A percentile compares a stretch with the other conserved stretches of the same genome.
These are phyloP conservation scores for Crithidia sp. DNA, from an alignment of 208 protist species.

Conservation along the genomic window DNA sequence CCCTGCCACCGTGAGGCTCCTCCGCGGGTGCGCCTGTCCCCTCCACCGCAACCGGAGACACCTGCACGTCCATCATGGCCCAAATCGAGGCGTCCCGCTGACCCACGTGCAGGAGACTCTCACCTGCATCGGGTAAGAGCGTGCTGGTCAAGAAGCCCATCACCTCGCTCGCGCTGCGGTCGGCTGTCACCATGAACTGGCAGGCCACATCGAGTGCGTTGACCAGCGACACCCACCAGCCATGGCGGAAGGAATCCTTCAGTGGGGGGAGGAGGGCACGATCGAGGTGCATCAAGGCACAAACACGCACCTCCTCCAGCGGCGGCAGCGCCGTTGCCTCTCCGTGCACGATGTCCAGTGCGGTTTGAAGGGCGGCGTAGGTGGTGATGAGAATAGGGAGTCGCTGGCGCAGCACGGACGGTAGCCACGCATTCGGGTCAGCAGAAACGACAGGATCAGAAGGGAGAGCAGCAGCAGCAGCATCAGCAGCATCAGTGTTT, in stretches of 20 bases:
- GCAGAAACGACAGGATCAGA: background rate
- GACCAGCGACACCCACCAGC: slow-evolving; percentile 67
- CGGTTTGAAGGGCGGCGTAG: slow-evolving; percentile 43
- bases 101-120: slow-evolving; percentile 34
- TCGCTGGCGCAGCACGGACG: slow-evolving; percentile 37
- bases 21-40: background rate
- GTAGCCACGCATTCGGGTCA: slow-evolving; percentile 29
- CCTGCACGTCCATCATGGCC: slow-evolving; percentile 39
- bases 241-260: slow-evolving; percentile 25
- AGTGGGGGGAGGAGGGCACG: slow-evolving; percentile 47
- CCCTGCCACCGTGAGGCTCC: background rate
- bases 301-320: slow-evolving; percentile 65
- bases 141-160: slow-evolving; percentile 47
- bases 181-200: slow-evolving; percentile 64
- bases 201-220: slow-evolving; percentile 83
- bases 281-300: slow-evolving; percentile 53
- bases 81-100: slow-evolving; percentile 38
- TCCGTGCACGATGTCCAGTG: slow-evolving; percentile 37
- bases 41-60: slow-evolving; percentile 36
- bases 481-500: no score
- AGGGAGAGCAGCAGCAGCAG: background rate
- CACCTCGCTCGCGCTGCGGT: slow-evolving; percentile 41
- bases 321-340: slow-evolving; percentile 44
- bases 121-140: slow-evolving; percentile 50
- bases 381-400: slow-evolving; percentile 63